Conservation (phyloP, 495 filamentous ascomycete species). For the Trypethelium eluteriae region DNA sequence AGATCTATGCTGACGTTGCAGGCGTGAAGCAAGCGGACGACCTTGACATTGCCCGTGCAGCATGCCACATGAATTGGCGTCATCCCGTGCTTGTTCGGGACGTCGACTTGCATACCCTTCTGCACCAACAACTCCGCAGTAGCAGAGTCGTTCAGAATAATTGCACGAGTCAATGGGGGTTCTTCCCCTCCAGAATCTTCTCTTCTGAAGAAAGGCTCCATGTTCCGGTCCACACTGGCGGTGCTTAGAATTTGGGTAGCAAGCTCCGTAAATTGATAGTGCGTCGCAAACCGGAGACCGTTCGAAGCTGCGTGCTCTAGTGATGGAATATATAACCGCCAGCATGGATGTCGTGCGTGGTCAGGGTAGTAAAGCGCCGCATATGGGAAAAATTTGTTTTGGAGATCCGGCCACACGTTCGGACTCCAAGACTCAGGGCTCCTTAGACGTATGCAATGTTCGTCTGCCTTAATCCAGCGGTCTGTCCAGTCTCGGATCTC, state of each 20-base stretch:
- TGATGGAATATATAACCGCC: neutral
- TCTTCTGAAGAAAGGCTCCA: neutral
- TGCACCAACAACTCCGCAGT: neutral
- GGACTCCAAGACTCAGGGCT: neutral
- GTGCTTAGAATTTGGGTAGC: neutral
- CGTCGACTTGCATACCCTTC: neutral
- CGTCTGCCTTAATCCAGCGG: neutral
- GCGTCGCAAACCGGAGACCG: neutral
- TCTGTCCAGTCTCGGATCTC: neutral
- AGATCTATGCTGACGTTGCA: neutral
- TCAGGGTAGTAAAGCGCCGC: neutral
- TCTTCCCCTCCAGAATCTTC: neutral
- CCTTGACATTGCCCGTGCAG: neutral
- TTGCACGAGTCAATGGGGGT: neutral
- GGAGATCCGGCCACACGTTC: neutral
- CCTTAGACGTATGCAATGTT: neutral
- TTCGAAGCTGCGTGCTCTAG: neutral
- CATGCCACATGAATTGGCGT: neutral
- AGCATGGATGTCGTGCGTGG: neutral
- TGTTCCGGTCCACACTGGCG: neutral
- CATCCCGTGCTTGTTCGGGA: neutral
- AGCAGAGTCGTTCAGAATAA: neutral
- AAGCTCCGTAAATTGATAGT: neutral
- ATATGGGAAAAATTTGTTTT: neutral
- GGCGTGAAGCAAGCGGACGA: neutral